These are phyloP conservation scores for Arthrobotrys conoides DNA, from an alignment of 2,329 filamentous ascomycete species.

Conservation along the genomic window DNA sequence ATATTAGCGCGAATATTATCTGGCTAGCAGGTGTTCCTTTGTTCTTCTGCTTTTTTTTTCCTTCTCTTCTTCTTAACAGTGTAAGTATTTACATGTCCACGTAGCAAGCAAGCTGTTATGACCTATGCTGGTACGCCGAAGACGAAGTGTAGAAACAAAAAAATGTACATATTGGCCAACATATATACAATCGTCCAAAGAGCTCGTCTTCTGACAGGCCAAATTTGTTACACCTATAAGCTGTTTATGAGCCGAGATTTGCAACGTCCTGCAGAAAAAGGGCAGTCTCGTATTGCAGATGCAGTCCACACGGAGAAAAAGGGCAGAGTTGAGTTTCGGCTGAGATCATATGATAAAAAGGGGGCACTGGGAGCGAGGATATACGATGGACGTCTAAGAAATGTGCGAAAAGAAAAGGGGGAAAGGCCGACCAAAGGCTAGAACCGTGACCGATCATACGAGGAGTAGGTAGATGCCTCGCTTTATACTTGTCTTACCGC, in stretches of 20 bases:
- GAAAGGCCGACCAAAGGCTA: not conserved
- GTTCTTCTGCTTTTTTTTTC: not conserved
- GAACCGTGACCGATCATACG: not conserved
- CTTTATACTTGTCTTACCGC: not conserved
- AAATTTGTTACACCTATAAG: constrained; percentile 18
- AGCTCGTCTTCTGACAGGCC: constrained; percentile 1
- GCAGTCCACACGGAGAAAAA: no score
- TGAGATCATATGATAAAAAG: not conserved
- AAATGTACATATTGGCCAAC: constrained; percentile 55
- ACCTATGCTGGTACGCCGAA: not conserved
- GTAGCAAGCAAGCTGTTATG: constrained; percentile 4
- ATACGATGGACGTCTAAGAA: constrained; percentile 4
- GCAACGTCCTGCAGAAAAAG: not conserved
- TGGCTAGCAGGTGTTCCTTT: not conserved
- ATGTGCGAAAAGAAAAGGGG: not conserved
- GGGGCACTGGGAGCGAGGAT: not conserved
- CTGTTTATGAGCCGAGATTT: constrained; percentile 41
- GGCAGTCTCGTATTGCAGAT: no score
- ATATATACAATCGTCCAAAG: constrained; percentile 50
- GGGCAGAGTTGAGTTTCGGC: constrained; percentile 38
- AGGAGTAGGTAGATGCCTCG: constrained; percentile 34
- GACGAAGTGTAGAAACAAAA: constrained; percentile 1
- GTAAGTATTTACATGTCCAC: constrained; percentile 47
- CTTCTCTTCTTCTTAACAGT: not conserved
- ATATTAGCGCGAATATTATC: not conserved